Evolutionary conservation across 352 stramenopile species (phyloP), one percentile per base, ranked within the genome.

Genomic region (Phytophthora fragariaefolia): DNA sequence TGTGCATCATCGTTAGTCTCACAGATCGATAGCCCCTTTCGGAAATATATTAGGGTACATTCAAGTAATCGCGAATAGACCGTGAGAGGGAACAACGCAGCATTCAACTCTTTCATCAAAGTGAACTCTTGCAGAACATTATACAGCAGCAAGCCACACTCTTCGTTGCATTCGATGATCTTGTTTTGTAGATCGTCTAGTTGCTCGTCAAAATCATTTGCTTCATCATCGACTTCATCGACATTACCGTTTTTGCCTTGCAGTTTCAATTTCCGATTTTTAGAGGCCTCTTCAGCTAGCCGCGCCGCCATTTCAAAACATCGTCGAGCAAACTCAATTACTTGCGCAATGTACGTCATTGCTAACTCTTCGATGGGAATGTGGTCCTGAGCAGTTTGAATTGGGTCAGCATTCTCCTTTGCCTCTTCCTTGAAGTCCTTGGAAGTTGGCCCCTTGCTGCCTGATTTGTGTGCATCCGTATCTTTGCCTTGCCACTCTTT

Each of bases 91-190:
- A 88, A 84, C 18, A 52, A 15, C 2, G 61, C 43, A 30, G 54
- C 34, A 5, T 63, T 74, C 22, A 51, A 48, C 38, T 83, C 76
- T 23, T 82, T 83, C 55, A 91, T 62, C 40, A 80, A 40, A 0
- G 80, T 78, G 17, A 90, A 71, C 69, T 92, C 86, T 63, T 91
- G 82, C 4, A 93, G 46, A 4, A 91, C 61, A 24, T 83, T 90
- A 69, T 86, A 95, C n/a, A 93, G 36, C 30, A 95, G 27, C 30
- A 93, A 47, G 0, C 85, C 85, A n/a, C 77, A 77, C 49, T 95
- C 85, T 74, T 95, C 87, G 46, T 83, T 79, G 54, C 82, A 87
- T 58, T 90, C 83, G 5, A 91, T 69, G 9, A 83, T 58, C 15
- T 59, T 80, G 32, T 54, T 71, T 8, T 68, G 65, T 9, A 84